Evolutionary conservation across 2,329 filamentous ascomycete genomes (phyloP), one percentile per base, ranked within the genome.

Genomic region (Aspergillus ruber): DNA sequence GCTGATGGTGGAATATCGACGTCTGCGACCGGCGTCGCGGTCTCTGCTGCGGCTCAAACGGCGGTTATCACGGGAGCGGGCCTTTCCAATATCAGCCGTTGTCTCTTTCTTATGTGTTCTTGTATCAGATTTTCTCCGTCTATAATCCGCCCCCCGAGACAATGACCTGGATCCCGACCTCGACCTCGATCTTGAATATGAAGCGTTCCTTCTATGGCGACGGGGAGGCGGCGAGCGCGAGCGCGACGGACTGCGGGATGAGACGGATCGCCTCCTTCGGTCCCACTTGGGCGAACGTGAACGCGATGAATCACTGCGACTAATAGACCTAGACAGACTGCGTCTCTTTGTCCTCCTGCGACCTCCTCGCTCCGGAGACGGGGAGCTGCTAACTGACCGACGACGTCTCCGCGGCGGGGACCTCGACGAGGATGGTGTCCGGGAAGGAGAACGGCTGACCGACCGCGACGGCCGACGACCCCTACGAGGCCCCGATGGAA

Each of bases 41-140:
- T 61, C 58, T 51, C 59, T 59, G 56, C 65, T 70, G 46, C 62
- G 69, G 56, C 71, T 76, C 52, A 61, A 53, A 43, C 63, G 61
- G 50, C 65, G 68, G 56, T 60, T 67, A 60, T 75, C 72, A 56
- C 65, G 69, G 57, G 58, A 57, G 55, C 63, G 63, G 56, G 60
- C 74, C 63, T 74, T 75, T 60, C 65, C 69, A 71, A 72, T 57
- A 74, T 78, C 74, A 77, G 74, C 70, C 55, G 70, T 66, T 59
- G 66, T 64, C 55, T 70, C 68, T 64, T 58, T 67, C 60, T 54
- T 63, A 56, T 71, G 63, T 56, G 68, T 62, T 64, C 67, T 64
- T 60, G 63, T 63, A 53, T 67, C 68, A 56, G 70, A 71, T 70
- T 69, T 70, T 59, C 68, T 70, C 55, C 63, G 56, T 60, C 69